Conservation (phyloP, 306 rosid genomes). For the Cucurbita maxima region DNA sequence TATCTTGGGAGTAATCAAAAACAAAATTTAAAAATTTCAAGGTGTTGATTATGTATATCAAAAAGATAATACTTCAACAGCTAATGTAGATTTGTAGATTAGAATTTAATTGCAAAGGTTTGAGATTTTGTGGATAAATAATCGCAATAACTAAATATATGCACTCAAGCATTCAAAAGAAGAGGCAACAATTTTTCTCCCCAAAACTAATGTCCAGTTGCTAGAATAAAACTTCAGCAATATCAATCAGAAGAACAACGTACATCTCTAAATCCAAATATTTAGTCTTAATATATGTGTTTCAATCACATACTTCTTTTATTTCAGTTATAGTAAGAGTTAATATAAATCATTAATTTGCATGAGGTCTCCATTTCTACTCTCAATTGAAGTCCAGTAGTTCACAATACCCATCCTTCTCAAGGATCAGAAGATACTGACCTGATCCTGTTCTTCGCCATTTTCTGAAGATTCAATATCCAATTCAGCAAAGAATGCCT, state of each 20-base stretch:
- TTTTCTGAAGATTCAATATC: slow-evolving; percentile 53
- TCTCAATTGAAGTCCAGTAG: background rate
- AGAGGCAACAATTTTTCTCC: background rate
- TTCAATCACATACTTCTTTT: background rate
- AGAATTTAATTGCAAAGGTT: background rate
- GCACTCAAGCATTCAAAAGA: background rate
- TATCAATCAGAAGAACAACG: background rate
- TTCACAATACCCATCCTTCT: background rate
- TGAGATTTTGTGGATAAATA: background rate
- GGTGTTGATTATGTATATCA: background rate
- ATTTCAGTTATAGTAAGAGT: background rate
- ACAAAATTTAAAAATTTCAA: background rate
- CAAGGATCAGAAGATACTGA: slow-evolving; percentile 19
- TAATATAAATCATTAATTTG: background rate
- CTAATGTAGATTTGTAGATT: background rate
- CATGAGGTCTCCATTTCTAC: background rate
- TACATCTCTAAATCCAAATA: background rate
- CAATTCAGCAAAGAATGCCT: slow-evolving; percentile 98
- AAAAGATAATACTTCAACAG: background rate
- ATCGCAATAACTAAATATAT: background rate
- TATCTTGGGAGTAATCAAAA: background rate
- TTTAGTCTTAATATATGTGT: background rate
- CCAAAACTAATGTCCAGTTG: background rate
- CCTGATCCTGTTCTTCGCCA: slow-evolving; percentile 39
- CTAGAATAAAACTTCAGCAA: background rate